Evolutionary conservation across 2,329 filamentous ascomycete genomes (phyloP).

Genomic region (Diaporthe caulivora): DNA sequence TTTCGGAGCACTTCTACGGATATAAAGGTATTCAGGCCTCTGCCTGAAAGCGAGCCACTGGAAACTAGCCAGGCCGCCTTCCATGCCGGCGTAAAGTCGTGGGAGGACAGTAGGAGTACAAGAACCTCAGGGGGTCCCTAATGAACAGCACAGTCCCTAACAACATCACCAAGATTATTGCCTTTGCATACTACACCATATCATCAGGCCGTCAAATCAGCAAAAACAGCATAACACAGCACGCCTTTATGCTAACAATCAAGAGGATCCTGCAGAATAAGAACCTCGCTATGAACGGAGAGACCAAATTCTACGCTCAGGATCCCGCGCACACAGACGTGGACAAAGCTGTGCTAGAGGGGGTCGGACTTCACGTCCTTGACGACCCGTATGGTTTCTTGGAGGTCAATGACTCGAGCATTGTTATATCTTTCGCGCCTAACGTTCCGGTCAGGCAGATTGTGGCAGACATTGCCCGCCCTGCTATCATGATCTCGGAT

Average conservation of each 20-base stretch:
- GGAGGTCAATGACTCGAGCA: neutral
- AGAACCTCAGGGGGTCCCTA: neutral
- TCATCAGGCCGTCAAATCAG: too few relatives aligned
- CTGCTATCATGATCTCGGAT: neutral
- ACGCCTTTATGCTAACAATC: conserved; percentile 9
- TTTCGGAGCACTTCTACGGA: too few relatives aligned
- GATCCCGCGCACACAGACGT: neutral
- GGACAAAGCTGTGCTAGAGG: neutral
- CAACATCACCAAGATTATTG: neutral
- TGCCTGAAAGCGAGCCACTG: neutral
- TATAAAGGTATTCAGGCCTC: too few relatives aligned
- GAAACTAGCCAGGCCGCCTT: neutral
- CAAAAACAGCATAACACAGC: neutral
- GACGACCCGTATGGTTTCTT: neutral
- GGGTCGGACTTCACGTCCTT: neutral
- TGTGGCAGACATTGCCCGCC: conserved; percentile 8
- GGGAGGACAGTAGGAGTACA: neutral
- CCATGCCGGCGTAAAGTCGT: neutral
- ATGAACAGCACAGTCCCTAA: neutral
- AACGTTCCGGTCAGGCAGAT: conserved; percentile 11
- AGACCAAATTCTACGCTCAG: neutral
- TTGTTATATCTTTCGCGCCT: neutral
- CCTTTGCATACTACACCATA: conserved; percentile 10
- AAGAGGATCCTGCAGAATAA: neutral
- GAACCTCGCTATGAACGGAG: neutral